Percentiles rank a stretch among this genome's conserved stretches.
Conservation (phyloP, 768 basidiomycete species). For the Rhodotorula diobovata region DNA sequence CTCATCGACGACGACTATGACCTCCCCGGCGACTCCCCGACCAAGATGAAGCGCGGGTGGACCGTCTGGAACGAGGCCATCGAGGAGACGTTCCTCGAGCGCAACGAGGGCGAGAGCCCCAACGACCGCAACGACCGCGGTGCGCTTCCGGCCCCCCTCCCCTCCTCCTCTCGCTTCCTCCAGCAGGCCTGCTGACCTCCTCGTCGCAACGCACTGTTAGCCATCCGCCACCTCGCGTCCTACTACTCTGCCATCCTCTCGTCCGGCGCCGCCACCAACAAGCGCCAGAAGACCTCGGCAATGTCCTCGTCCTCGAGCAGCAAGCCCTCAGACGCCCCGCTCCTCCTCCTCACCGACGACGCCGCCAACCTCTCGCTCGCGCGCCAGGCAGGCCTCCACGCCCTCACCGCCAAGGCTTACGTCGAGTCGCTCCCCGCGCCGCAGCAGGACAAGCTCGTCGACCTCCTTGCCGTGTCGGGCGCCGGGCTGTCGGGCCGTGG, state of each 20-base stretch:
- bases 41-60: slow-evolving; percentile 60
- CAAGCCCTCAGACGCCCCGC: slow-evolving; percentile 45
- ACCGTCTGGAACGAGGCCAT: slow-evolving; percentile 40
- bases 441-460: slow-evolving; percentile 64
- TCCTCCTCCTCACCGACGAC: slow-evolving; percentile 86
- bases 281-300: slow-evolving; percentile 33
- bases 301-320: slow-evolving; percentile 47
- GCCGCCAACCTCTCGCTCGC: slow-evolving; percentile 75
- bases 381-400: slow-evolving; percentile 58
- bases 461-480: slow-evolving; percentile 69
- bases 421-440: slow-evolving; percentile 62
- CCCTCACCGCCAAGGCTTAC: slow-evolving; percentile 73
- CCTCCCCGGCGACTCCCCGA: background rate
- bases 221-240: slow-evolving; percentile 76
- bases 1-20: slow-evolving; percentile 66
- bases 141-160: slow-evolving; percentile 49
- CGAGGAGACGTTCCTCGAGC: slow-evolving; percentile 63
- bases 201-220: slow-evolving; percentile 50
- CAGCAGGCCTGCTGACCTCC: background rate
- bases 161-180: background rate
- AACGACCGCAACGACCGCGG: slow-evolving; percentile 96
- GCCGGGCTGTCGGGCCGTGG: slow-evolving; percentile 52
- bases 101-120: slow-evolving; percentile 65
- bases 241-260: slow-evolving; percentile 80
- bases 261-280: background rate